phyloP scores from a whole-genome alignment of 1,139 yeast genomes.

The Maudiozyma humilis region DNA sequence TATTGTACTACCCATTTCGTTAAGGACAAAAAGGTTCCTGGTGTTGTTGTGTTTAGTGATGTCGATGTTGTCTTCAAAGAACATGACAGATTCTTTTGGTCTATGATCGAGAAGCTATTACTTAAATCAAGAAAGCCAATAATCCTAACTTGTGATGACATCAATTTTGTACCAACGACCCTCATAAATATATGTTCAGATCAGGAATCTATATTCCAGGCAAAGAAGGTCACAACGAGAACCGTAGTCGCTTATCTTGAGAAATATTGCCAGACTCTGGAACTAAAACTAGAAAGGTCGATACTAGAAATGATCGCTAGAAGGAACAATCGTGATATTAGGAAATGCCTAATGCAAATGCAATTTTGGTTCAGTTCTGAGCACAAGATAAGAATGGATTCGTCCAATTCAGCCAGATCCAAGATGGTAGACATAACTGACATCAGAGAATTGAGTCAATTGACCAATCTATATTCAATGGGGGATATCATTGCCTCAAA shows the following conservation, averaged over 20 bases:
- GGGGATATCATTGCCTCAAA: slow-evolving; percentile 35
- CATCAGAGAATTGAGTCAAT: background rate
- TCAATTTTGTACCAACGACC: slow-evolving; percentile 45
- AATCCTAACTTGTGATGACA: slow-evolving; percentile 61
- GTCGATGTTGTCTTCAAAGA: slow-evolving; percentile 76
- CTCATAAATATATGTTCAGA: slow-evolving; percentile 41
- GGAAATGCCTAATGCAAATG: slow-evolving; percentile 46
- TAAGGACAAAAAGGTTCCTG: slow-evolving; percentile 47
- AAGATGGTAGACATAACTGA: background rate
- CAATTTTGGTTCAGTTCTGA: slow-evolving; percentile 41
- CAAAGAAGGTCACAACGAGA: slow-evolving; percentile 24
- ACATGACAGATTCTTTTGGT: slow-evolving; percentile 73
- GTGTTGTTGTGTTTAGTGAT: slow-evolving; percentile 75
- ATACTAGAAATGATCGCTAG: slow-evolving; percentile 35
- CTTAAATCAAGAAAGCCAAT: slow-evolving; percentile 70
- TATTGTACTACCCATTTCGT: slow-evolving; percentile 80
- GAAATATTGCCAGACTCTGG: slow-evolving; percentile 36
- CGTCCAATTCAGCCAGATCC: background rate
- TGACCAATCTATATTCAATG: slow-evolving; percentile 35
- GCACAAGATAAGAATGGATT: background rate
- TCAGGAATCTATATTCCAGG: slow-evolving; percentile 36
- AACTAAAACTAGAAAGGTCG: slow-evolving; percentile 33
- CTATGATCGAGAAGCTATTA: slow-evolving; percentile 55
- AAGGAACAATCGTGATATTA: slow-evolving; percentile 40
- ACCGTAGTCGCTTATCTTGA: slow-evolving; percentile 29